A percentile compares a stretch with the other conserved stretches of the same genome.
phyloP scores from a whole-genome alignment of 345 rosid genomes.

The Arabis alpina region DNA sequence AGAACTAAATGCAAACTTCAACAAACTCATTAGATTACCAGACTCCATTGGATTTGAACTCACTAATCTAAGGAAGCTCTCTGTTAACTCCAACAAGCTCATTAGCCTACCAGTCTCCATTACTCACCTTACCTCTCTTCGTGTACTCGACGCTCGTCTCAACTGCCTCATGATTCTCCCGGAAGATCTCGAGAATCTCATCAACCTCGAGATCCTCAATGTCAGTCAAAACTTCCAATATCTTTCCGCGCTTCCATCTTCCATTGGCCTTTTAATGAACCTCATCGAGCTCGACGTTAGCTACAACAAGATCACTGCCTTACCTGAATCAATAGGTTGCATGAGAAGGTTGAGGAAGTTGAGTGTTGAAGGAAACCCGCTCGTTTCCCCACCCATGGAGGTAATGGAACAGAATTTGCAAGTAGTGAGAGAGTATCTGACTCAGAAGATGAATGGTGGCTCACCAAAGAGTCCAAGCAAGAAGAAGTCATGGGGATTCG shows the following conservation, averaged over 20 bases:
- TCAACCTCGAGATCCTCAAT: conserved; percentile 71
- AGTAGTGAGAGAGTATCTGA: conserved; percentile 69
- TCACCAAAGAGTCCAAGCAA: conserved; percentile 44
- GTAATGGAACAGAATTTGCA: conserved; percentile 65
- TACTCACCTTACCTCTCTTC: conserved; percentile 66
- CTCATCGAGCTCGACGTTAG: conserved; percentile 80
- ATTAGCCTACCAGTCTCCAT: conserved; percentile 65
- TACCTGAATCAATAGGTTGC: conserved; percentile 84
- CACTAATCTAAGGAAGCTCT: conserved; percentile 66
- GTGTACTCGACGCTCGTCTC: conserved; percentile 68
- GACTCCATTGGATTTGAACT: conserved; percentile 74
- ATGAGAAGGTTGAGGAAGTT: conserved; percentile 71
- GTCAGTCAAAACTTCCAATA: conserved; percentile 86
- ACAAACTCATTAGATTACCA: conserved; percentile 73
- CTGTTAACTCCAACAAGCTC: conserved; percentile 79
- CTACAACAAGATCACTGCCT: conserved; percentile 63
- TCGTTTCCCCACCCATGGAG: conserved; percentile 71
- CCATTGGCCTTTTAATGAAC: conserved; percentile 58
- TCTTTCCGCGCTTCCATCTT: conserved; percentile 57
- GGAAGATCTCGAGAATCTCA: conserved; percentile 72
- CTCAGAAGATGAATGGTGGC: conserved; percentile 59
- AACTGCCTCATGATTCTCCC: conserved; percentile 81
- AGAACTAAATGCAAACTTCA: conserved; percentile 88
- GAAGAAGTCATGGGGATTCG: conserved; percentile 72
- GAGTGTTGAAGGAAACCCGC: conserved; percentile 79